These are phyloP conservation scores for Dunaliella salina DNA, from an alignment of 163 green algal genomes.

Conservation along the genomic window DNA sequence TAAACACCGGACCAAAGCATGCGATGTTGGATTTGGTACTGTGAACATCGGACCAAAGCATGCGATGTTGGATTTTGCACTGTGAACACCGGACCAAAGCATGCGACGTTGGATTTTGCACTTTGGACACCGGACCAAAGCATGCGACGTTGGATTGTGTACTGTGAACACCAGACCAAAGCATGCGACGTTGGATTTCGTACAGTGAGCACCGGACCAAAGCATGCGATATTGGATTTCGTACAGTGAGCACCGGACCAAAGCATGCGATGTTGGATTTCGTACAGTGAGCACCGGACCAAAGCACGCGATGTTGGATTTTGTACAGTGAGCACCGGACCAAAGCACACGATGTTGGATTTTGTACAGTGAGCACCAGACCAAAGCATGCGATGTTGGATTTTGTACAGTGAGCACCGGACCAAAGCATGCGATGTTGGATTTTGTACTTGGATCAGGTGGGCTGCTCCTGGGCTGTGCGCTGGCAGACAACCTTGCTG, in stretches of 20 bases:
- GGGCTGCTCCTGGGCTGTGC: slow-evolving; percentile 44
- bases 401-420: neutral
- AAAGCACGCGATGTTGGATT: neutral
- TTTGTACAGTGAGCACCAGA: neutral
- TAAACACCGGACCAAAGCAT: neutral
- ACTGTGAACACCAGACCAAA: too few relatives aligned
- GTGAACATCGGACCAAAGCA: neutral
- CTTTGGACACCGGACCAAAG: too few relatives aligned
- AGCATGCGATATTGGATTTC: neutral
- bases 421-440: neutral
- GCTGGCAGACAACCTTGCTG: slow-evolving; percentile 24
- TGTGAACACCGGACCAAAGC: too few relatives aligned
- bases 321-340: neutral
- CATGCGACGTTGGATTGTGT: too few relatives aligned
- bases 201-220: neutral
- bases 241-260: neutral
- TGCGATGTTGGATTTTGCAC: too few relatives aligned
- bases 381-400: neutral
- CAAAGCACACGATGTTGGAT: neutral
- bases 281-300: neutral
- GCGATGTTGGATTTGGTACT: neutral
- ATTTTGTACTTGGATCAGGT: slow-evolving; percentile 12
- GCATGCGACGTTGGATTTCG: too few relatives aligned
- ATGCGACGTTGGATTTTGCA: neutral
- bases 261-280: neutral